A percentile compares a stretch with the other conserved stretches of the same genome.
Evolutionary conservation across 83 land plant species (phyloP).

Genomic region (Picea abies): DNA sequence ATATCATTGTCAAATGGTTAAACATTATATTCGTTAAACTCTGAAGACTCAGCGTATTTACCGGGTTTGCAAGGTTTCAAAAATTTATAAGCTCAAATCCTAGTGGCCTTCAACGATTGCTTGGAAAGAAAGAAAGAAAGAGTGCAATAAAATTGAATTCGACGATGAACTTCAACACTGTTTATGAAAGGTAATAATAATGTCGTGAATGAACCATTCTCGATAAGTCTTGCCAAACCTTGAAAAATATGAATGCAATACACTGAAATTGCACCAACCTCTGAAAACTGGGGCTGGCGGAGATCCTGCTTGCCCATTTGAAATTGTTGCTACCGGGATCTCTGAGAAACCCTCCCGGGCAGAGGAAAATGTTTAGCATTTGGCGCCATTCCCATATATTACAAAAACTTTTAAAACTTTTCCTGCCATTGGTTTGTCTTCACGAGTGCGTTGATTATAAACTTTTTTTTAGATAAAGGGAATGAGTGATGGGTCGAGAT

Average conservation of each 20-base stretch:
- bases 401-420: no score
- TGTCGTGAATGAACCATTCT: neutral
- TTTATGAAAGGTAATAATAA: neutral
- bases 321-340: neutral
- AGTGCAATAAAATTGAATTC: neutral
- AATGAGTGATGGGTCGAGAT: no score
- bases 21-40: neutral
- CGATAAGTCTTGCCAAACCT: neutral
- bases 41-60: neutral
- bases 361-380: neutral
- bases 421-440: no score
- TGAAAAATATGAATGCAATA: neutral
- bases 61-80: neutral
- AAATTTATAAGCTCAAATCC: no score
- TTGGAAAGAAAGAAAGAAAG: neutral
- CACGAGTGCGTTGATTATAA: no score
- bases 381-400: neutral
- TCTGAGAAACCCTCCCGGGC: neutral
- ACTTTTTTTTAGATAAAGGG: no score
- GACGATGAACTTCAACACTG: no score
- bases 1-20: neutral
- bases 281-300: slow-evolving; percentile 10
- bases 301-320: neutral
- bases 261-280: neutral
- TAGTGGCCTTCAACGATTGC: no score